Evolutionary conservation across 2,329 filamentous ascomycete species (phyloP).

Genomic region (Fusarium kyushuense): DNA sequence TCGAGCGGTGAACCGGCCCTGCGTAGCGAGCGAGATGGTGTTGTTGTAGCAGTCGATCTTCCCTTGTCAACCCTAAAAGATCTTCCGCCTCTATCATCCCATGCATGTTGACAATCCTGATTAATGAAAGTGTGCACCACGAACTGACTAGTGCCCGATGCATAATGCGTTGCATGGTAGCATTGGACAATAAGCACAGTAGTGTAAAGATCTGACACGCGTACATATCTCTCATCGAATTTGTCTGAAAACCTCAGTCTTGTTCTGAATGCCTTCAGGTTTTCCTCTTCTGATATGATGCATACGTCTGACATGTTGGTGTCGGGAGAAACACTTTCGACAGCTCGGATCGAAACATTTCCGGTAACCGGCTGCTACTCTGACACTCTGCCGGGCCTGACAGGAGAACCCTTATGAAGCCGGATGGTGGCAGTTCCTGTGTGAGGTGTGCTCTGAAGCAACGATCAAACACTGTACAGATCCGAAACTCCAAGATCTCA

Average conservation of each 20-base stretch:
- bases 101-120: conserved; percentile 15
- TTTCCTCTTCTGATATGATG: conserved; percentile 33
- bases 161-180: conserved; percentile 8
- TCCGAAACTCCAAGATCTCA: conserved; percentile 40
- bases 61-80: conserved; percentile 26
- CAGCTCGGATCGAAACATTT: conserved; percentile 25
- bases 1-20: conserved; percentile 34
- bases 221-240: neutral
- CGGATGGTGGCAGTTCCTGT: conserved; percentile 42
- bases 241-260: neutral
- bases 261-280: conserved; percentile 4
- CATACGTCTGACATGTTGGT: conserved; percentile 32
- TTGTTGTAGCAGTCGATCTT: conserved; percentile 34
- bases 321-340: conserved; percentile 33
- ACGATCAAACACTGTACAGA: conserved; percentile 41
- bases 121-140: conserved; percentile 21
- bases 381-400: conserved; percentile 21
- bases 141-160: conserved; percentile 11
- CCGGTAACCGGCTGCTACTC: conserved; percentile 29
- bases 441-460: conserved; percentile 43
- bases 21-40: conserved; percentile 29
- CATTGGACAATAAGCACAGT: neutral
- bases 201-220: conserved; percentile 2
- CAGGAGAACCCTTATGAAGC: conserved; percentile 41
- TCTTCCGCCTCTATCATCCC: conserved; percentile 19